Evolutionary conservation across 2,329 filamentous ascomycete species (phyloP).

Genomic region (Huntiella omanensis): DNA sequence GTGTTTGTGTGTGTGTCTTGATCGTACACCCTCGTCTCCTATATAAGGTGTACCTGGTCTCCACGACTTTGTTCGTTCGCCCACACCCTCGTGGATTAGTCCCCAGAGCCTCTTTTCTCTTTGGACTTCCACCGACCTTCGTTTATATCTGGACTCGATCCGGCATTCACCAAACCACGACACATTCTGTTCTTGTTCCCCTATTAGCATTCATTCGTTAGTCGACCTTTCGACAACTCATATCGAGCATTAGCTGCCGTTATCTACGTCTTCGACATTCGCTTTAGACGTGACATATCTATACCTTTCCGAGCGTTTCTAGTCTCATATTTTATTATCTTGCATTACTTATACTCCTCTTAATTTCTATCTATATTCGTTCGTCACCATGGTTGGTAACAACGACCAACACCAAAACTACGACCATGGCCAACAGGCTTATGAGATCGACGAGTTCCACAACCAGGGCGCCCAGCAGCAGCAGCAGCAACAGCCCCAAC

Average conservation of each 20-base stretch:
- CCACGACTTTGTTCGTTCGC: too few relatives aligned
- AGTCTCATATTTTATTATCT: background rate
- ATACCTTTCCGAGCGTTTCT: background rate
- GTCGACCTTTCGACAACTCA: too few relatives aligned
- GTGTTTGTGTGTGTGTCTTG: too few relatives aligned
- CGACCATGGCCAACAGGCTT: conserved; percentile 15
- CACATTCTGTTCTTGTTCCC: too few relatives aligned
- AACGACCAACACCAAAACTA: conserved; percentile 17
- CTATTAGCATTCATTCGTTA: too few relatives aligned
- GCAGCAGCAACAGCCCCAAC: conserved; percentile 9
- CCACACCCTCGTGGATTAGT: too few relatives aligned
- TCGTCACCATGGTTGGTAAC: conserved; percentile 20
- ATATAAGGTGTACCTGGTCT: too few relatives aligned
- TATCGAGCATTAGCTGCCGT: too few relatives aligned
- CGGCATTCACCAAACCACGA: too few relatives aligned
- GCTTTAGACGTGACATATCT: background rate
- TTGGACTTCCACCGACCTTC: background rate
- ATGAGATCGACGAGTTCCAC: conserved; percentile 11
- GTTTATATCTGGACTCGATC: background rate
- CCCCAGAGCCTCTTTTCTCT: background rate
- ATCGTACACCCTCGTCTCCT: too few relatives aligned
- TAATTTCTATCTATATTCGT: background rate
- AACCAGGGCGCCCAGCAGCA: conserved; percentile 12
- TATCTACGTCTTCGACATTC: background rate
- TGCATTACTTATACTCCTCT: background rate